A percentile compares a stretch with the other conserved stretches of the same genome.
These are phyloP conservation scores for Fusarium anthophilum DNA, from an alignment of 2,329 filamentous ascomycete genomes.

Conservation along the genomic window DNA sequence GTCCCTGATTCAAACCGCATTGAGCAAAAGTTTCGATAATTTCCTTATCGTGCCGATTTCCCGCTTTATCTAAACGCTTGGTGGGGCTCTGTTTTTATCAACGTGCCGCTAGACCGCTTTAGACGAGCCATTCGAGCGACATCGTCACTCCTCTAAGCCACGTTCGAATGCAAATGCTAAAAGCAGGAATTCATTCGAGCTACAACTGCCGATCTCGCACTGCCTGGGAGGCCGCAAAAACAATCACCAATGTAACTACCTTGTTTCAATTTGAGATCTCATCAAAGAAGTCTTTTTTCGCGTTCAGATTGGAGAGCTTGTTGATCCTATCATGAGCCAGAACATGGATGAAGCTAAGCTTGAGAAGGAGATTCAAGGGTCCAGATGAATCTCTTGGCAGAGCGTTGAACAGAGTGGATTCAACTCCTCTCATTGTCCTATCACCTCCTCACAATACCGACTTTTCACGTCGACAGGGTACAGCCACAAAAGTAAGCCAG, in stretches of 20 bases:
- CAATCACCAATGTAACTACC: background rate
- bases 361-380: background rate
- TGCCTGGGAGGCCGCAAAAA: slow-evolving; percentile 1
- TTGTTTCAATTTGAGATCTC: background rate
- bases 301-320: background rate
- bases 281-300: background rate
- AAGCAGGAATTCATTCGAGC: background rate
- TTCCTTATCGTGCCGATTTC: background rate
- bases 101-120: background rate
- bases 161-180: background rate
- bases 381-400: background rate
- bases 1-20: background rate
- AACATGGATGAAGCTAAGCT: background rate
- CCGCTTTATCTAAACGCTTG: slow-evolving; percentile 7
- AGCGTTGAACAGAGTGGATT: background rate
- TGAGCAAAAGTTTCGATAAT: background rate
- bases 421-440: background rate
- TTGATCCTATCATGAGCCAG: background rate
- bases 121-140: background rate
- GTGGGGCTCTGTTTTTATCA: background rate
- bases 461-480: background rate
- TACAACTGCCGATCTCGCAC: background rate
- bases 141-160: slow-evolving; percentile 10
- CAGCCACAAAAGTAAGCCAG: background rate
- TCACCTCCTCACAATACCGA: background rate